These are phyloP conservation scores for Paramecium tetraurelia DNA, from an alignment of 73 alveolate species.

Conservation along the genomic window DNA sequence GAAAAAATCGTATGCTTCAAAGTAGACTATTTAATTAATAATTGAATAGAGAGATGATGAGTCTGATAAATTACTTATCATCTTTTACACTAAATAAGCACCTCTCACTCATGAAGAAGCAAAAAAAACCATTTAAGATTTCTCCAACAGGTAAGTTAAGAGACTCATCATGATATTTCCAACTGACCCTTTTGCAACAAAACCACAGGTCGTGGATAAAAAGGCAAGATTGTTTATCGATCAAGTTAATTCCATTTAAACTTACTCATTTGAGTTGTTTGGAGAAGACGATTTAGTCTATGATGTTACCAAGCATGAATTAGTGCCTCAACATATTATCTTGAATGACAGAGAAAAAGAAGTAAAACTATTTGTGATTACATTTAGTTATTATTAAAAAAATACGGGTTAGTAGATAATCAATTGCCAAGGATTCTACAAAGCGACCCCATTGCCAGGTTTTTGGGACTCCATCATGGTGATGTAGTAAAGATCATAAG, in stretches of 20 bases:
- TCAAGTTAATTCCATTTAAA: background rate
- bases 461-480: constrained; percentile 85
- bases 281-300: constrained; percentile 7
- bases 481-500: constrained; percentile 93
- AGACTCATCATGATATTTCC: background rate
- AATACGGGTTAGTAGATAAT: background rate
- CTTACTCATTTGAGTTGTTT: background rate
- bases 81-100: background rate
- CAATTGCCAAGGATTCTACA: constrained; percentile 24
- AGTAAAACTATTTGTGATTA: background rate
- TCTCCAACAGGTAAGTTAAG: background rate
- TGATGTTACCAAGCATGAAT: constrained; percentile 44
- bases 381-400: background rate
- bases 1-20: background rate
- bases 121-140: background rate
- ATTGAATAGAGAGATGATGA: background rate
- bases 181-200: background rate
- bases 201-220: background rate
- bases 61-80: background rate
- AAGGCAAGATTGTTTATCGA: background rate
- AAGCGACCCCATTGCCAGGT: background rate
- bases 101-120: background rate
- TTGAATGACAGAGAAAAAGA: background rate
- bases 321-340: constrained; percentile 27
- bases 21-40: background rate